Base-by-base conservation (phyloP, 768 basidiomycete species). In the Naematelia encephala region DNA sequence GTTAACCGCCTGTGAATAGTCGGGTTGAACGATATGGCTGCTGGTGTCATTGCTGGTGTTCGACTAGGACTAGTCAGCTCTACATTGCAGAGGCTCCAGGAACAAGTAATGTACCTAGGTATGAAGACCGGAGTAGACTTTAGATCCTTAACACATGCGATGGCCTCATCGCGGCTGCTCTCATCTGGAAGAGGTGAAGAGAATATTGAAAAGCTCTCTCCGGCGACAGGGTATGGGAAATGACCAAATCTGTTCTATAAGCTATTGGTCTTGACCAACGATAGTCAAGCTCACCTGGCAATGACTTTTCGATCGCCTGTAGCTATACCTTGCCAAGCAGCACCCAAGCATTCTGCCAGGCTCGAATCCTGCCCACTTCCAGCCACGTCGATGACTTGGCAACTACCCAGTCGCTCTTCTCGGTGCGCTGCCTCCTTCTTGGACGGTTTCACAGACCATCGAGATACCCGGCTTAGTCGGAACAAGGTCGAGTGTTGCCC, bases 391-490 rank as follows among this genome's bases (percentile, higher is more conserved):
- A 50, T 21, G 8, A 50, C 27, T 14, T 27, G 19, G 27, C 22
- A 21, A 14, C 14, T 14, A 5, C 22, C 48, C 13, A 23, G 13
- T 4, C 42, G 29, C 29, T 19, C 42, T 5, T 44, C 54, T 39
- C 44, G 39, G 39, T 27, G 28, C 28, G 51, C 56, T 12, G 25
- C 34, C 27, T 47, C 44, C 56, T 25, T 50, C 47, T 22, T 43
- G 5, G 28, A 49, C 23, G 29, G 5, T 22, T 57, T 57, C 2
- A 29, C 30, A 8, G 21, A 23, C 56, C 56, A 57, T 34, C 19
- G 14, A 12, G n/a, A 21, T 13, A 57, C 56, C 28, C 46, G 23
- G 4, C 56, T 49, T 13, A 57, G 46, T 23, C 56, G 56, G 26
- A 57, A 29, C 8, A 49, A 14, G 3, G 26, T 16, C n/a, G 25